Percentiles rank a stretch among this genome's conserved stretches.
Evolutionary conservation across 2,329 filamentous ascomycete genomes (phyloP).

Genomic region (Magnaporthiopsis incrustans): DNA sequence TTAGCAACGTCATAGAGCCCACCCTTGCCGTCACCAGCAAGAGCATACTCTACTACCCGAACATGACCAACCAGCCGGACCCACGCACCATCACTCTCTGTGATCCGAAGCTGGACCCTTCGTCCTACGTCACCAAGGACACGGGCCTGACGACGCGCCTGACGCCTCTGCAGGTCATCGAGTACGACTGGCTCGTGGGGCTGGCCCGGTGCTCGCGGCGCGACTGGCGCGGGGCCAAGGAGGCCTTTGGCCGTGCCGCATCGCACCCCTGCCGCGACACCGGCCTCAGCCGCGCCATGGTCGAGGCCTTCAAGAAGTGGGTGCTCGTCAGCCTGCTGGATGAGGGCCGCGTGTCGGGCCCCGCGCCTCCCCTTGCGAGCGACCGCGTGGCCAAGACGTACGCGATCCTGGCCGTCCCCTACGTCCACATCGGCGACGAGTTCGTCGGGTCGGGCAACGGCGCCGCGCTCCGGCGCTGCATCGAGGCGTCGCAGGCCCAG

Average conservation of each 20-base stretch:
- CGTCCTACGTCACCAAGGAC: slow-evolving; percentile 50
- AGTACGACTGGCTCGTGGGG: slow-evolving; percentile 63
- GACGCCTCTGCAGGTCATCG: slow-evolving; percentile 45
- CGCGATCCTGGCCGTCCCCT: slow-evolving; percentile 55
- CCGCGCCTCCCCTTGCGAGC: slow-evolving; percentile 49
- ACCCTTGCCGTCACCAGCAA: slow-evolving; percentile 56
- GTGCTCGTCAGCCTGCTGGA: slow-evolving; percentile 66
- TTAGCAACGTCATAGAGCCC: slow-evolving; percentile 41
- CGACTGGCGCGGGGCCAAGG: slow-evolving; percentile 54
- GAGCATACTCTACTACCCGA: slow-evolving; percentile 58
- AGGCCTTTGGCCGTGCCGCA: slow-evolving; percentile 56
- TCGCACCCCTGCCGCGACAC: slow-evolving; percentile 57
- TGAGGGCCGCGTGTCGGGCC: slow-evolving; percentile 46
- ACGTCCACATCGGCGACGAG: slow-evolving; percentile 59
- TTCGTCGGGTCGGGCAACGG: slow-evolving; percentile 50
- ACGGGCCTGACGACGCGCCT: slow-evolving; percentile 51
- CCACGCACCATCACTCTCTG: slow-evolving; percentile 28
- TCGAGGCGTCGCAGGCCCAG: slow-evolving; percentile 48
- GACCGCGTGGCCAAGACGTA: slow-evolving; percentile 46
- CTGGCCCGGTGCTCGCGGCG: slow-evolving; percentile 54
- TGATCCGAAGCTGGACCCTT: slow-evolving; percentile 35
- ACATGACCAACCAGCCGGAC: slow-evolving; percentile 24
- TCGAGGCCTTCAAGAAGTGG: slow-evolving; percentile 91
- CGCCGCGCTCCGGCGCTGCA: slow-evolving; percentile 53
- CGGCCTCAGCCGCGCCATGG: slow-evolving; percentile 67